Conservation (phyloP, 2,329 filamentous ascomycete genomes). For the Clarireedia hainanense region DNA sequence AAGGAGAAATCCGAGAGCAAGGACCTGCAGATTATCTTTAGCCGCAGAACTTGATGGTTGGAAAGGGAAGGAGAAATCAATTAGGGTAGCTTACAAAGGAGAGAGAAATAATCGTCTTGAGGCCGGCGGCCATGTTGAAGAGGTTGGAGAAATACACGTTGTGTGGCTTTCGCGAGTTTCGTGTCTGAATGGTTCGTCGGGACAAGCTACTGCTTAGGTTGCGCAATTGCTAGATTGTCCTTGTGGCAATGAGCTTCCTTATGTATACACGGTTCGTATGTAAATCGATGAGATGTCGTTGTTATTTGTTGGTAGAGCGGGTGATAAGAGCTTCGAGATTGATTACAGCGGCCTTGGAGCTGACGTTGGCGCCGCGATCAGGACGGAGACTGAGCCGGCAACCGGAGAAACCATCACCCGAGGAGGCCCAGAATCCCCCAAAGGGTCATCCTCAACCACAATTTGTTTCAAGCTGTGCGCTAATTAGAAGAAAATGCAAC, state of each 20-base stretch:
- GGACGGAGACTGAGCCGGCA: not conserved
- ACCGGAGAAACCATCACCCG: conserved; percentile 1
- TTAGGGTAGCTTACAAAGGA: conserved; percentile 64
- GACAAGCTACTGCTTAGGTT: not conserved
- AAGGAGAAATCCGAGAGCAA: conserved; percentile 96
- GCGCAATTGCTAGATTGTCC: not conserved
- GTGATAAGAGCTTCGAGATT: not conserved
- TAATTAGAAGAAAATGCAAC: conserved; percentile 8
- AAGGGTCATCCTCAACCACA: not conserved
- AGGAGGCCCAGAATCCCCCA: conserved; percentile 1
- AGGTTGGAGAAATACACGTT: not conserved
- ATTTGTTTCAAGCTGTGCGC: not conserved
- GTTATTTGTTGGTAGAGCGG: not conserved
- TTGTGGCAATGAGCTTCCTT: not conserved
- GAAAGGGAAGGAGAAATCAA: not conserved
- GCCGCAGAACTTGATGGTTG: not conserved
- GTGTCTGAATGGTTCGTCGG: no score
- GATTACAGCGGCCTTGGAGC: not conserved
- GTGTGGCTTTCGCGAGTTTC: not conserved
- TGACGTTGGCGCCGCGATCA: not conserved
- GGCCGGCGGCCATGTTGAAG: conserved; percentile 62
- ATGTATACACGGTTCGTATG: no score
- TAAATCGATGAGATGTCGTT: not conserved
- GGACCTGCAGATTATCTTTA: conserved; percentile 48
- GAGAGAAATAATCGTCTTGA: conserved; percentile 98